These are phyloP conservation scores for Metrosideros polymorpha DNA, from an alignment of 441 rosid genomes.

Conservation along the genomic window DNA sequence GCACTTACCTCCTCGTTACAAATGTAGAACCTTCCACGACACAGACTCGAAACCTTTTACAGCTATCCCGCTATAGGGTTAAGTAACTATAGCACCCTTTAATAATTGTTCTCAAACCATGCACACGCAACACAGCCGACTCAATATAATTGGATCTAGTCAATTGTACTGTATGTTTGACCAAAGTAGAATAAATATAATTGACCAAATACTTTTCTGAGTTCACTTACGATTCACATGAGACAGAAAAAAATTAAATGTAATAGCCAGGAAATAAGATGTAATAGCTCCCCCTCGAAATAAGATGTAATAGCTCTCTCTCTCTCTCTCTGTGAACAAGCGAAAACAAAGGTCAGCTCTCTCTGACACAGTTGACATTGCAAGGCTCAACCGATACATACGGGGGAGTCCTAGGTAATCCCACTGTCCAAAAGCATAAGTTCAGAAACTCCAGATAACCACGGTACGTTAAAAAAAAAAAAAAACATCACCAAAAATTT, in stretches of 20 bases:
- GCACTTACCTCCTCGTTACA: accelerated
- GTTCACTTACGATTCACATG: background rate
- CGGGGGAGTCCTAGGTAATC: background rate
- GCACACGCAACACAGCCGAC: accelerated
- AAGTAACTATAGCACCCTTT: background rate
- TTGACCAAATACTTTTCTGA: background rate
- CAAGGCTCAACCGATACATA: background rate
- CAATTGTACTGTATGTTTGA: background rate
- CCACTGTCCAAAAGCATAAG: background rate
- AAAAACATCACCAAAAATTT: too few species aligned
- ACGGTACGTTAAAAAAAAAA: background rate
- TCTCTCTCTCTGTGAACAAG: background rate
- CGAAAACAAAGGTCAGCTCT: background rate
- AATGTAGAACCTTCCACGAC: accelerated
- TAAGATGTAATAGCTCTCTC: background rate
- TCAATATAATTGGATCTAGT: background rate
- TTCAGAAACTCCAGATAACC: background rate
- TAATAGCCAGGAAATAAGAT: background rate
- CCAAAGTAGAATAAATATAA: background rate
- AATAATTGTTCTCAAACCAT: accelerated
- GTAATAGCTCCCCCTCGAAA: background rate
- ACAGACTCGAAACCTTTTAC: accelerated
- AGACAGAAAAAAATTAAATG: background rate
- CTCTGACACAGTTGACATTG: background rate
- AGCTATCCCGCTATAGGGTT: accelerated